Conservation (phyloP, 179 eudicot genomes). For the Gypsophila paniculata region DNA sequence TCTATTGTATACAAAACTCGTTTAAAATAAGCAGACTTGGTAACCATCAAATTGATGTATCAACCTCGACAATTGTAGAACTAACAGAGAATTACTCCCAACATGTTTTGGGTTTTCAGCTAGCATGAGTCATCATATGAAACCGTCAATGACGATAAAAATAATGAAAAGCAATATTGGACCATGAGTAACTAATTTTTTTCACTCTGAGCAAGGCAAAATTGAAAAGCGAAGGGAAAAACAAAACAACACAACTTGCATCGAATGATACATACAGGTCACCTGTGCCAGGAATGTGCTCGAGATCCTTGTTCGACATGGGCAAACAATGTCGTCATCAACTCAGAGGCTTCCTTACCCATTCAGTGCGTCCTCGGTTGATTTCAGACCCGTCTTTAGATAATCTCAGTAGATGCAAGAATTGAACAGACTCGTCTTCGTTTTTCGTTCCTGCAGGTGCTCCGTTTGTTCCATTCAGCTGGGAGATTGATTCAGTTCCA, state of each 20-base stretch:
- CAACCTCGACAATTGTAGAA: not conserved
- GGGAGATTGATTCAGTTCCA: slow-evolving; percentile 23
- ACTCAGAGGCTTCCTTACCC: slow-evolving; percentile 60
- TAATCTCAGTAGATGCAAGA: slow-evolving; percentile 73
- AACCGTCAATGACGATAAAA: not conserved
- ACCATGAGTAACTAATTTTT: slow-evolving; percentile 3
- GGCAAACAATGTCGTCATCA: not conserved
- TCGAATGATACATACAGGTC: slow-evolving; percentile 16
- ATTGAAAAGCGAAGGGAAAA: not conserved
- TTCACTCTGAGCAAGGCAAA: not conserved
- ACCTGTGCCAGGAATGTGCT: slow-evolving; percentile 3
- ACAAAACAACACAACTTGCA: not conserved
- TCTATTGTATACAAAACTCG: too few species aligned
- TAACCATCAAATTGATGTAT: not conserved
- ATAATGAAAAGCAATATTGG: not conserved
- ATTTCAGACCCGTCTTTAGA: slow-evolving; percentile 60
- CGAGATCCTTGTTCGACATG: slow-evolving; percentile 7
- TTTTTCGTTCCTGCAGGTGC: slow-evolving; percentile 28
- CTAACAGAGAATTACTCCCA: not conserved
- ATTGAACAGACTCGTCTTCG: slow-evolving; percentile 44
- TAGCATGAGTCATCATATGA: not conserved
- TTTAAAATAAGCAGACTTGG: too few species aligned
- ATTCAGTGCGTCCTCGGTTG: slow-evolving; percentile 81
- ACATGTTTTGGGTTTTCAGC: not conserved
- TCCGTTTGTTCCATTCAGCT: slow-evolving; percentile 49